Percentiles rank a stretch among this genome's conserved stretches.
These are phyloP conservation scores for Lecanoromycetidae sp. DNA, from an alignment of 2,329 filamentous ascomycete species.

Conservation along the genomic window DNA sequence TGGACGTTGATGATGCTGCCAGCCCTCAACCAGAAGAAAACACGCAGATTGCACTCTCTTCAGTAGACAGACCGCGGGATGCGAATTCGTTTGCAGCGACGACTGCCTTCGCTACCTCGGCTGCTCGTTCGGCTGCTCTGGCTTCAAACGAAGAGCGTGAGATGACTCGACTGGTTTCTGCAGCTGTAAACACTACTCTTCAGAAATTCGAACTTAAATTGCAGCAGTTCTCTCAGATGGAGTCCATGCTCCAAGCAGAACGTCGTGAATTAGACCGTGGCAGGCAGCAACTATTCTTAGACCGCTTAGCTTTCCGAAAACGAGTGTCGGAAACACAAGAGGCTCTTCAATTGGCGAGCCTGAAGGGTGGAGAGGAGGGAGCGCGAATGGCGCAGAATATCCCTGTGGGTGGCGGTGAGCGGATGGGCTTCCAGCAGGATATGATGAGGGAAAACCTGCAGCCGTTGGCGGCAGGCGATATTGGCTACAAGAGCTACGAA, in stretches of 20 bases:
- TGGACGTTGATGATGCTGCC: conserved; percentile 45
- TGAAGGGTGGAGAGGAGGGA: conserved; percentile 33
- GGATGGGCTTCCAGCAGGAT: conserved; percentile 31
- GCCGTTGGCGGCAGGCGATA: conserved; percentile 31
- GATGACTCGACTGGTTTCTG: conserved; percentile 85
- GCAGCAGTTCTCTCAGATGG: conserved; percentile 92
- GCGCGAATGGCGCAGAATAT: conserved; percentile 26
- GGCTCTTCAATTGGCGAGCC: conserved; percentile 39
- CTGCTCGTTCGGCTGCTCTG: conserved; percentile 72
- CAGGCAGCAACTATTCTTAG: conserved; percentile 84
- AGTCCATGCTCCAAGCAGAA: conserved; percentile 81
- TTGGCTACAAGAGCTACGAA: conserved; percentile 32
- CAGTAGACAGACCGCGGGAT: conserved; percentile 36
- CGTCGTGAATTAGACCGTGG: conserved; percentile 83
- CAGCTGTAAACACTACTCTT: conserved; percentile 83
- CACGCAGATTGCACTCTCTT: conserved; percentile 36
- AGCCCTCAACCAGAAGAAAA: conserved; percentile 35
- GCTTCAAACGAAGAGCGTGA: conserved; percentile 94
- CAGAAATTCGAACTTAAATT: conserved; percentile 94
- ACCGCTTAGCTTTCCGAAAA: conserved; percentile 80
- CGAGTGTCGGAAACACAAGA: conserved; percentile 75
- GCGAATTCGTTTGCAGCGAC: conserved; percentile 45
- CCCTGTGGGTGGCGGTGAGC: conserved; percentile 28
- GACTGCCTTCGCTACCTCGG: conserved; percentile 73
- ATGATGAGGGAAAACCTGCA: conserved; percentile 23